Conservation (phyloP, 2,329 filamentous ascomycete species). For the Nemania sp. region DNA sequence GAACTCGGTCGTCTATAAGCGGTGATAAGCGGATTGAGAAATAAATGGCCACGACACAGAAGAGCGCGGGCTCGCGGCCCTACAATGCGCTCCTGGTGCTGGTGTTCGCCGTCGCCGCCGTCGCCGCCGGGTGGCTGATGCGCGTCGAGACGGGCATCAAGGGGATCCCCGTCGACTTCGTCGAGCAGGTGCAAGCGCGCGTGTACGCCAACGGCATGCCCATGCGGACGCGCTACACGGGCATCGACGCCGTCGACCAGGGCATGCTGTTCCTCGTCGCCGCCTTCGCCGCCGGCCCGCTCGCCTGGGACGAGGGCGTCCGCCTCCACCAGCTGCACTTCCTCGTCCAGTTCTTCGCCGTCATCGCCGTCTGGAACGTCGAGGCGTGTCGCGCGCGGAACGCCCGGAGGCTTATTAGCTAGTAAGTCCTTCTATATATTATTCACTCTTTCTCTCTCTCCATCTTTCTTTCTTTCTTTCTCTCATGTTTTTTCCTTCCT, state of each 20-base stretch:
- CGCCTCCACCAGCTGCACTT: conserved; percentile 38
- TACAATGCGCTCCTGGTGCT: conserved; percentile 28
- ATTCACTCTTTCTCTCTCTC: not conserved
- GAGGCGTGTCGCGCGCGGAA: conserved; percentile 35
- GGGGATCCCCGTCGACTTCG: conserved; percentile 32
- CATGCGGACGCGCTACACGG: conserved; percentile 33
- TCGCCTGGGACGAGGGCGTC: conserved; percentile 34
- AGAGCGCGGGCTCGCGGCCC: conserved; percentile 19
- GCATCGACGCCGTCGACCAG: conserved; percentile 29
- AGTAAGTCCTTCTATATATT: conserved; percentile 28
- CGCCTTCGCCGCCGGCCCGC: conserved; percentile 35
- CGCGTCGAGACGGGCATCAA: conserved; percentile 32
- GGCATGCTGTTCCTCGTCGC: conserved; percentile 30
- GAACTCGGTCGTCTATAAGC: no score
- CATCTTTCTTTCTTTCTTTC: not conserved
- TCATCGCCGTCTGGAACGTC: conserved; percentile 35
- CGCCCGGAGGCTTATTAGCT: conserved; percentile 32
- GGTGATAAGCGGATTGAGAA: not conserved
- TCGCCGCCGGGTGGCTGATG: conserved; percentile 29
- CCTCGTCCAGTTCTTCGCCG: conserved; percentile 35
- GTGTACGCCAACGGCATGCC: conserved; percentile 31
- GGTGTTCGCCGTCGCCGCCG: conserved; percentile 25
- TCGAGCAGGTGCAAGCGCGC: conserved; percentile 25
- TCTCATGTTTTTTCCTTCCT: no score
- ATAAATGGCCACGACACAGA: conserved; percentile 26